Evolutionary conservation across 768 basidiomycete species (phyloP), one percentile per base, ranked within the genome.

Genomic region (Tulasnella sp.): DNA sequence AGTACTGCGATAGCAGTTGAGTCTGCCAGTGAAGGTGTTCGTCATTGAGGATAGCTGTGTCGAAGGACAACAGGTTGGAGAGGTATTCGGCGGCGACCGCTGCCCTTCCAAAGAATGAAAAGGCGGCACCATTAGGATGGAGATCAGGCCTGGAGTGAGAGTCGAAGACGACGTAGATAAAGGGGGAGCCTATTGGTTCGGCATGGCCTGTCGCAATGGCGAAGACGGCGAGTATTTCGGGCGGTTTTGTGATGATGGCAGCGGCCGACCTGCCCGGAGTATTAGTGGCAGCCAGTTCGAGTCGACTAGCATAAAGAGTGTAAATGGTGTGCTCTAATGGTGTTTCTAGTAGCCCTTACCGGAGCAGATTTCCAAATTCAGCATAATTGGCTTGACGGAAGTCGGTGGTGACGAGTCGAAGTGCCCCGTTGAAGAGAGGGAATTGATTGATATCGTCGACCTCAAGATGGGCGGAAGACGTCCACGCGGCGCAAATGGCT

Each of bases 191-290:
- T 13, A 67, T 32, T 5, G 40, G 46, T 32, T 35, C 9, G 26
- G 37, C 37, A 35, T 40, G 72, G 44, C 44, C 16, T 42, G 74
- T 51, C 2, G 72, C 42, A 5, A 86, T 83, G 76, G 84, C 84
- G 79, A 90, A 81, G 81, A 89, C 88, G n/a, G 88, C 86, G 20
- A 92, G 83, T 74, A 92, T 91, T 81, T 92, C 92, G 0, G 92
- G 91, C 48, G 91, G 90, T 29, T 91, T 90, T 0, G 91, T 92
- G 79, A 92, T 89, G 73, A 91, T 85, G 46, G 84, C 85, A 75
- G 87, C 87, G 39, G 70, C 73, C 42, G 48, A 75, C 32, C 9
- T 70, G 51, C 51, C 51, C 23, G 9, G 51, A 18, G 29, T 69
- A 37, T 37, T 20, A 39, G 23, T 32, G 35, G 35, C 57, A 13